Evolutionary conservation across 495 filamentous ascomycete species (phyloP), one percentile per base, ranked within the genome.

Genomic region (Rostrohypoxylon terebratum): DNA sequence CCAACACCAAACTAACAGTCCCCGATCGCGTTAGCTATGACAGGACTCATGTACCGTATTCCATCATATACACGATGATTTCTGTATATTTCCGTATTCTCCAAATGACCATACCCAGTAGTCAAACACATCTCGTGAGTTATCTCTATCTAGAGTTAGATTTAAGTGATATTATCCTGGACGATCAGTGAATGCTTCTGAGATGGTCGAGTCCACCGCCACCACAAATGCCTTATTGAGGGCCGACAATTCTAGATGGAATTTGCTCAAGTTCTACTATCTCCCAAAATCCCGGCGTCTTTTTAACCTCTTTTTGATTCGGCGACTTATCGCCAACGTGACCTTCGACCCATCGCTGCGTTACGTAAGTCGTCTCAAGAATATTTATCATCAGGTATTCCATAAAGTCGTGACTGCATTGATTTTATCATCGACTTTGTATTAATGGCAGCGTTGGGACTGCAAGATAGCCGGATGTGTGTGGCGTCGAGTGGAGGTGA

Each of bases 381-480:
- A 63, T 60, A 38, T 59, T 20, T 36, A 34, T 66, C 66, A 48
- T 70, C 58, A 18, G 44, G 53, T 42, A 50, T 74, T 38, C 66
- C 58, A 53, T 74, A 63, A 67, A 16, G 13, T 66, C 71, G 31
- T 69, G 44, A 59, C 25, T 51, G 31, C 58, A 59, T 28, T 59
- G 44, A 53, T 40, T 59, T 58, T 45, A 69, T 31, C 45, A 50
- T 44, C 16, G 33, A 53, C 42, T 34, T 63, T 31, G 42, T 63
- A 40, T 14, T 14, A 21, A 8, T 5, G n/a, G 28, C 2, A 44
- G 16, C 28, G 34, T 53, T 13, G 23, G 8, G 23, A 53, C 34
- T 20, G 40, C 21, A 47, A 18, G 13, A 38, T 61, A 10, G 44
- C 40, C 59, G 23, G 3, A 21, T 33, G 28, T 58, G 51, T 31